Conservation (phyloP, 352 stramenopile species). For the Globisporangium nagaii region DNA sequence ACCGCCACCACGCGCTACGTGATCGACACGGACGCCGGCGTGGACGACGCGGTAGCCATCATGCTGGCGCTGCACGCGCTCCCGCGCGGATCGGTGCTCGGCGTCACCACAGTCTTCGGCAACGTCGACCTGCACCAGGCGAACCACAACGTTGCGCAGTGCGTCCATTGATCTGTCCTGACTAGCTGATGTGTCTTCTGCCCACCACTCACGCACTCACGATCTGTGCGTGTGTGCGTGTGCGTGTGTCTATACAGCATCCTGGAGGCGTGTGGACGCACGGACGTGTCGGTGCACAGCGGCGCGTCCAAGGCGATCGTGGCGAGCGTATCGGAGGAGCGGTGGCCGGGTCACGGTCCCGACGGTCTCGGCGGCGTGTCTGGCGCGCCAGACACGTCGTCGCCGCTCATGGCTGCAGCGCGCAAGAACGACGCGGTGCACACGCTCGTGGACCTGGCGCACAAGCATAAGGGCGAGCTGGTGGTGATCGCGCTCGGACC, state of each 20-base stretch:
- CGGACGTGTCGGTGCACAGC: constrained; percentile 54
- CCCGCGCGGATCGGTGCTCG: constrained; percentile 44
- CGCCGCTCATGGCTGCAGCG: constrained; percentile 22
- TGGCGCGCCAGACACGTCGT: constrained; percentile 8
- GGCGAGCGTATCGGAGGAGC: constrained; percentile 50
- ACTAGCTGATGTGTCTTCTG: not conserved
- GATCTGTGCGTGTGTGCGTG: not conserved
- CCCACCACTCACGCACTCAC: not conserved
- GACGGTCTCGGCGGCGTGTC: constrained; percentile 62
- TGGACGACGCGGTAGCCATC: constrained; percentile 75
- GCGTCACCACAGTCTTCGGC: constrained; percentile 77
- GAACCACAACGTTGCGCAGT: constrained; percentile 81
- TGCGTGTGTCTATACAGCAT: constrained; percentile 31
- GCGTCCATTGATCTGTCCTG: too few species aligned
- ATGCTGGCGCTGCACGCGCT: constrained; percentile 68
- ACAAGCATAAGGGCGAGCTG: constrained; percentile 59
- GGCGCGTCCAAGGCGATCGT: constrained; percentile 64
- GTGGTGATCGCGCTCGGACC: constrained; percentile 69
- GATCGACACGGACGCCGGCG: constrained; percentile 75
- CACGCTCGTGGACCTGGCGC: constrained; percentile 48
- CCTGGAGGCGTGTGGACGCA: constrained; percentile 41
- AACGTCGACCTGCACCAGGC: constrained; percentile 80
- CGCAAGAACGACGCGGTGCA: constrained; percentile 63
- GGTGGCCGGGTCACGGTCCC: constrained; percentile 64
- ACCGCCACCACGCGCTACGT: constrained; percentile 33